Percentiles rank a stretch among this genome's conserved stretches.
phyloP scores from a whole-genome alignment of 441 rosid genomes.

The Flueggea neowawraea region DNA sequence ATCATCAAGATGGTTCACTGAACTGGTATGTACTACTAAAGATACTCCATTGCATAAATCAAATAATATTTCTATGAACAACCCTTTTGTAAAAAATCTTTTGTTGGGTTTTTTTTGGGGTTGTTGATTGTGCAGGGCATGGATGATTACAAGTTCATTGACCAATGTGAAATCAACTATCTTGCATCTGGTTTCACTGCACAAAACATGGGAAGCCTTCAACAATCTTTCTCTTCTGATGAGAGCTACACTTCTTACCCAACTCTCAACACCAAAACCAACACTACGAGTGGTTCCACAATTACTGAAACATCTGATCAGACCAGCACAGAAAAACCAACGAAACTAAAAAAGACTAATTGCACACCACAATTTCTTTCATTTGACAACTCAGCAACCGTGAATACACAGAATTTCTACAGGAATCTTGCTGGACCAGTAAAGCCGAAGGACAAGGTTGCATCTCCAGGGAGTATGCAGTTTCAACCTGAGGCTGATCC shows the following conservation, averaged over 20 bases:
- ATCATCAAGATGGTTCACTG: constrained; percentile 25
- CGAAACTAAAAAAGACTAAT: constrained; percentile 25
- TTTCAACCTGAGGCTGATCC: constrained; percentile 11
- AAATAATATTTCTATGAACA: not conserved
- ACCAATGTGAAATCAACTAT: constrained; percentile 20
- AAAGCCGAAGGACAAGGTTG: constrained; percentile 28
- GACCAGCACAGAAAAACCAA: constrained; percentile 21
- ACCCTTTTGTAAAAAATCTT: not conserved
- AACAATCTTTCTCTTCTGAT: constrained; percentile 26
- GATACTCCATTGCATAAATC: too few relatives aligned
- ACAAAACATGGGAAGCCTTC: constrained; percentile 20
- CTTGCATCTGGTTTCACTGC: constrained; percentile 23
- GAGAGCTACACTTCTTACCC: constrained; percentile 29
- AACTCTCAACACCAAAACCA: too few relatives aligned
- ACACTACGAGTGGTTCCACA: constrained; percentile 7
- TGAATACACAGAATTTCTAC: constrained; percentile 14
- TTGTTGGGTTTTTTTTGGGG: not conserved
- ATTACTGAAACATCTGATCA: constrained; percentile 15
- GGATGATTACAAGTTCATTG: constrained; percentile 44
- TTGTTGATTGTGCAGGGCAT: constrained; percentile 27
- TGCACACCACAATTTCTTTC: constrained; percentile 31
- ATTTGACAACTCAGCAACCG: constrained; percentile 17
- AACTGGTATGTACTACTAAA: constrained; percentile 16
- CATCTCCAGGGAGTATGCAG: constrained; percentile 15
- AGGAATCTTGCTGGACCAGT: constrained; percentile 4